phyloP scores from a whole-genome alignment of 1,139 yeast species.

The Saccharomycopsis hybrid region DNA sequence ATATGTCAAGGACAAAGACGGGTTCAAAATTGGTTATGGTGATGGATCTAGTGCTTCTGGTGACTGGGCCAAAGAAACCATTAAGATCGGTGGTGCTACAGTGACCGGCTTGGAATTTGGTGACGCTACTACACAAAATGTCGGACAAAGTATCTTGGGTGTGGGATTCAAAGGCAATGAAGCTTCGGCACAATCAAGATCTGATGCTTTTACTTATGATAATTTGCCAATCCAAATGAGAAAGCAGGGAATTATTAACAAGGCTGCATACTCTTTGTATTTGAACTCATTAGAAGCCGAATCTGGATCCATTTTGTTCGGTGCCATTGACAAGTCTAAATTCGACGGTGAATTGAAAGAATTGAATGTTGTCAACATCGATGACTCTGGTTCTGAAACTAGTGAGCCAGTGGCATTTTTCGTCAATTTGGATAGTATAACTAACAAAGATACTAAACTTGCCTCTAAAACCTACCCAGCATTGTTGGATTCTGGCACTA shows the following conservation, averaged over 20 bases:
- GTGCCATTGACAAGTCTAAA: slow-evolving; percentile 52
- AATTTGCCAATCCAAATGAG: slow-evolving; percentile 43
- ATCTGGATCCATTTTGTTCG: slow-evolving; percentile 50
- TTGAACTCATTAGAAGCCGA: slow-evolving; percentile 37
- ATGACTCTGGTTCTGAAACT: slow-evolving; percentile 23
- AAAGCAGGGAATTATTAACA: slow-evolving; percentile 39
- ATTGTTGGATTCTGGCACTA: slow-evolving; percentile 61
- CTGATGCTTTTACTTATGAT: slow-evolving; percentile 26
- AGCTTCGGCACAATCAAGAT: slow-evolving; percentile 30
- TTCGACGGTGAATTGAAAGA: slow-evolving; percentile 38
- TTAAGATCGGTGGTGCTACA: slow-evolving; percentile 16
- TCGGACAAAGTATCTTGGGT: slow-evolving; percentile 18
- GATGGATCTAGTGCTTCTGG: slow-evolving; percentile 21
- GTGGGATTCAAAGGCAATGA: slow-evolving; percentile 19
- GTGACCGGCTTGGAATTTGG: slow-evolving; percentile 20
- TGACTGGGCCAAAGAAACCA: slow-evolving; percentile 21
- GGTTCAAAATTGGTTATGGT: slow-evolving; percentile 20
- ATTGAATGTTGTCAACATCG: slow-evolving; percentile 23
- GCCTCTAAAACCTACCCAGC: slow-evolving; percentile 28
- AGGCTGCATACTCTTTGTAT: slow-evolving; percentile 48
- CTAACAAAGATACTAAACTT: slow-evolving; percentile 8
- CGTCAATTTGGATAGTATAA: slow-evolving; percentile 16
- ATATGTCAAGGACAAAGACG: slow-evolving; percentile 16
- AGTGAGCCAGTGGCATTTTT: slow-evolving; percentile 16
- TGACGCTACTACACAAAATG: slow-evolving; percentile 19